These are phyloP conservation scores for Sporothrix sp. DNA, from an alignment of 2,329 filamentous ascomycete genomes.

Conservation along the genomic window DNA sequence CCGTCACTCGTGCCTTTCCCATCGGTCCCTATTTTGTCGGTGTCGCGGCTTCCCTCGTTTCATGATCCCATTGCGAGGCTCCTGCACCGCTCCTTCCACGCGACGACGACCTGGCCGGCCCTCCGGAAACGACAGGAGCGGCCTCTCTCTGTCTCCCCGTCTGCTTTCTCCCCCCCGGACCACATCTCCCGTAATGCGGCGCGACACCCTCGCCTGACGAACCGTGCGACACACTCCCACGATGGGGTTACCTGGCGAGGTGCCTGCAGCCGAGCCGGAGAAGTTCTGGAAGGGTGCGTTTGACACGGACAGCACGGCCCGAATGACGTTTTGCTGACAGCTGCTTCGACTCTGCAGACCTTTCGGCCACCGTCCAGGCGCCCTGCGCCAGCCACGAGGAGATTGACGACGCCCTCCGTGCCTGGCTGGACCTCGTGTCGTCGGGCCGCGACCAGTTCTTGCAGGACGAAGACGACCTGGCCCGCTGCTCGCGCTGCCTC, in stretches of 20 bases:
- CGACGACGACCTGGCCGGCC: neutral
- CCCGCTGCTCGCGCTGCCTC: conserved; percentile 69
- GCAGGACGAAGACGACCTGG: conserved; percentile 67
- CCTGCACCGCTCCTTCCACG: neutral
- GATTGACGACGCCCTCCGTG: conserved; percentile 77
- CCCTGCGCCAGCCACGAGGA: conserved; percentile 43
- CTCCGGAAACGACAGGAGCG: too few species aligned
- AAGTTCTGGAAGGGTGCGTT: conserved; percentile 4
- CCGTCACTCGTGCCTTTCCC: neutral
- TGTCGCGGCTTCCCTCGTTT: neutral
- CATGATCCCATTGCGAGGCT: neutral
- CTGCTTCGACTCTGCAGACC: conserved; percentile 28
- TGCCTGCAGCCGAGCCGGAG: neutral
- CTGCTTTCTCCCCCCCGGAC: neutral
- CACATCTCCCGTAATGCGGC: conserved; percentile 2
- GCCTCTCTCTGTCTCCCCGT: neutral
- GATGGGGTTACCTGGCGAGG: conserved; percentile 2
- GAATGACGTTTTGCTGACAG: neutral
- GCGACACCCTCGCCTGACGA: neutral
- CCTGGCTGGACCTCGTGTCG: conserved; percentile 71
- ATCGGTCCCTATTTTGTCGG: neutral
- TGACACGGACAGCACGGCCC: too few species aligned
- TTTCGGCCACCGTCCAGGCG: conserved; percentile 36
- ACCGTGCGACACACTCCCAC: conserved; percentile 1
- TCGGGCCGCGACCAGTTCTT: conserved; percentile 67